These are phyloP conservation scores for Metschnikowia chrysomelidarum DNA, from an alignment of 805 yeast genomes.

Conservation along the genomic window DNA sequence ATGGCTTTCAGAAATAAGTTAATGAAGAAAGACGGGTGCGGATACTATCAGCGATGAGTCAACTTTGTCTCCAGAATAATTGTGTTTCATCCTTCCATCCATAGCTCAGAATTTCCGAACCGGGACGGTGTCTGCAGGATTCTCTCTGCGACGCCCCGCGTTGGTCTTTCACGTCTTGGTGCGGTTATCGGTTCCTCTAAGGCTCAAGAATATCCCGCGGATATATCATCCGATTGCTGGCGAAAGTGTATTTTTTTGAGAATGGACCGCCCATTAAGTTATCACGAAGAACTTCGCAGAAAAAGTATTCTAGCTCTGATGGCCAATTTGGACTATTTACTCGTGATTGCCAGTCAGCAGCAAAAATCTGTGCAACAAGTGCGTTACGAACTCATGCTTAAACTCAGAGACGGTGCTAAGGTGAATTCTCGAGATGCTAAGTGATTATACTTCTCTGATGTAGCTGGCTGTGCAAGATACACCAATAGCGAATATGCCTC, in stretches of 20 bases:
- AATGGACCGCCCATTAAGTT: constrained; percentile 16
- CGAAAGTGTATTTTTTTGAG: not conserved
- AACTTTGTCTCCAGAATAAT: no score
- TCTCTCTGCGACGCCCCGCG: no score
- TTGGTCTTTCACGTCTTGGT: no score
- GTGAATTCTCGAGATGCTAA: no score
- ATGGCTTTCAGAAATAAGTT: no score
- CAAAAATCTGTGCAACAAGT: constrained; percentile 43
- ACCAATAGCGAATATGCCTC: no score
- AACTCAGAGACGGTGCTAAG: constrained; percentile 15
- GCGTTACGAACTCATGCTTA: constrained; percentile 36
- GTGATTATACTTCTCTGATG: no score
- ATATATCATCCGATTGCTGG: not conserved
- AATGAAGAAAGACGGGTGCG: no score
- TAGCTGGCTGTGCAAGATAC: no score
- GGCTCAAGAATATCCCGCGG: not conserved
- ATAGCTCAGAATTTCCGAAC: no score
- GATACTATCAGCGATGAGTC: not conserved
- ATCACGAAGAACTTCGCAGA: constrained; percentile 23
- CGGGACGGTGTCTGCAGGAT: no score
- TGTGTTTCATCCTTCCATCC: no score
- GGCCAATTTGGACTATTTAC: constrained; percentile 37
- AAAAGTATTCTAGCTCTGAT: constrained; percentile 39
- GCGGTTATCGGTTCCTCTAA: not conserved
- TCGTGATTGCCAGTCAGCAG: constrained; percentile 41